These are phyloP conservation scores for Fusarium sp. DNA, from an alignment of 2,329 filamentous ascomycete species.

Conservation along the genomic window DNA sequence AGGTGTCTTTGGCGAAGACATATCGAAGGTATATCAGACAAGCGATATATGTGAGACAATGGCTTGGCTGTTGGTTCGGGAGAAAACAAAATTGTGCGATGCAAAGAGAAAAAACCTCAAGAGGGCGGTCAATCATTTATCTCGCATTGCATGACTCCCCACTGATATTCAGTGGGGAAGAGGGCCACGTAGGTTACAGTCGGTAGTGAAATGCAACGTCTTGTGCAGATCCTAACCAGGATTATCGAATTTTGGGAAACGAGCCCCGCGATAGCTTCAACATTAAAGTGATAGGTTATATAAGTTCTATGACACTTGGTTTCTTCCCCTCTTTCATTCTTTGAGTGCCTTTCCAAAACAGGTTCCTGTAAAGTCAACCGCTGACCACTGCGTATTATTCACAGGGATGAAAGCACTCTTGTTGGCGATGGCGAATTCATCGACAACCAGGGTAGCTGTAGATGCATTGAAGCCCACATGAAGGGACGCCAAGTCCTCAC, in stretches of 20 bases:
- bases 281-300: no score
- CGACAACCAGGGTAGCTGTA: neutral
- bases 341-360: neutral
- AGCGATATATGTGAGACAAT: neutral
- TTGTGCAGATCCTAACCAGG: constrained; percentile 1
- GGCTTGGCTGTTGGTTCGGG: neutral
- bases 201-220: neutral
- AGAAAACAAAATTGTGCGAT: neutral
- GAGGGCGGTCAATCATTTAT: constrained; percentile 26
- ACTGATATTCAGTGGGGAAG: constrained; percentile 13
- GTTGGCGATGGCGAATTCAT: neutral
- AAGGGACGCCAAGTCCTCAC: neutral
- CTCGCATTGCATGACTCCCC: constrained; percentile 16
- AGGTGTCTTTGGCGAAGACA: neutral
- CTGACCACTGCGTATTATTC: neutral
- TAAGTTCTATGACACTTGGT: neutral
- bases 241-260: neutral
- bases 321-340: no score
- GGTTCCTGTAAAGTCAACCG: neutral
- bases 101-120: constrained; percentile 13
- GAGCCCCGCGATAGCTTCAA: neutral
- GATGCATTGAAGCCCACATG: neutral
- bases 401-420: neutral
- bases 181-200: neutral
- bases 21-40: neutral